A percentile compares a stretch with the other conserved stretches of the same genome.
Evolutionary conservation across 768 basidiomycete species (phyloP).

Genomic region (Pleurotus salmoneostramineus): DNA sequence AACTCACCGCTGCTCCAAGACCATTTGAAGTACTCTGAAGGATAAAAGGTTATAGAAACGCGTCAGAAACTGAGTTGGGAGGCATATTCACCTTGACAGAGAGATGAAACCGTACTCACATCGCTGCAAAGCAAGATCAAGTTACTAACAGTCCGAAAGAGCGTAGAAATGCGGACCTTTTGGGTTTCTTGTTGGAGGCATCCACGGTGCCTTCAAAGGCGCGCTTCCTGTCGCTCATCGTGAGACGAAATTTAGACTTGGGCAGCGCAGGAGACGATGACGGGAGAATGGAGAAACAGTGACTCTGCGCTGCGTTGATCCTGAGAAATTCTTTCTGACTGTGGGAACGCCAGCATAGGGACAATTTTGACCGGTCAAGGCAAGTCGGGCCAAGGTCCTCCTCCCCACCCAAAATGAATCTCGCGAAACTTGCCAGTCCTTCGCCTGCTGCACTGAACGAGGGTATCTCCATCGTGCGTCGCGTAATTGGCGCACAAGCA

Average conservation of each 20-base stretch:
- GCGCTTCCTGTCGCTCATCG: slow-evolving; percentile 69
- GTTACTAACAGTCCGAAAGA: slow-evolving; percentile 10
- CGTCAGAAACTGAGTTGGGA: slow-evolving; percentile 50
- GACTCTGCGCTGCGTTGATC: neutral
- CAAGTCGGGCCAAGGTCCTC: neutral
- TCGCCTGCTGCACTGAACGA: slow-evolving; percentile 1
- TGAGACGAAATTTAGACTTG: slow-evolving; percentile 2
- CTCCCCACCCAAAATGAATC: neutral
- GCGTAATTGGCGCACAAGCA: slow-evolving; percentile 22
- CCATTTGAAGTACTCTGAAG: slow-evolving; percentile 52
- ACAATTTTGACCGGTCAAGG: too few species aligned
- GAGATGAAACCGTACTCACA: slow-evolving; percentile 53
- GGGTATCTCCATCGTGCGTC: slow-evolving; percentile 24
- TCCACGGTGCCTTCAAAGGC: slow-evolving; percentile 54
- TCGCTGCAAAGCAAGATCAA: slow-evolving; percentile 41
- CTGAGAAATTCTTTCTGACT: neutral
- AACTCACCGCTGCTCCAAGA: slow-evolving; percentile 38
- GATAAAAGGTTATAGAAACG: slow-evolving; percentile 64
- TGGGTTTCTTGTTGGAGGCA: slow-evolving; percentile 52
- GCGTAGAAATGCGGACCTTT: slow-evolving; percentile 47
- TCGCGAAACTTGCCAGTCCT: neutral
- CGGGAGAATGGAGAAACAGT: neutral
- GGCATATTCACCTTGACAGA: slow-evolving; percentile 70
- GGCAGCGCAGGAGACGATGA: neutral
- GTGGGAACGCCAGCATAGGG: too few species aligned